Evolutionary conservation across 1,139 yeast genomes (phyloP), one percentile per base, ranked within the genome.

Genomic region (Taphrina betulina): DNA sequence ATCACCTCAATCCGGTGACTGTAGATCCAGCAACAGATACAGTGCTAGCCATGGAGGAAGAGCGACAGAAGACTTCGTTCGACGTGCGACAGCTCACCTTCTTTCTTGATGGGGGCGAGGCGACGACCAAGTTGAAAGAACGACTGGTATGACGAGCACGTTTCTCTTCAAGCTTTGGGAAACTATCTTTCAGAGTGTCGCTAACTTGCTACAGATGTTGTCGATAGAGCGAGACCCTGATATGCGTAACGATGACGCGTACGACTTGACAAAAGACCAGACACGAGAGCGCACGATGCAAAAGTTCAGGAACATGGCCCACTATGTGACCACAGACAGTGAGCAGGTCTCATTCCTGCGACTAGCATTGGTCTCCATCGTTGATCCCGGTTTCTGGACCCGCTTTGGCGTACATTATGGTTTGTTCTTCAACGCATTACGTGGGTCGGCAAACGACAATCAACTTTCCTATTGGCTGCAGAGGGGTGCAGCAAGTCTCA

Each of bases 371-470:
- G 64, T 76, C 14, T 73, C 76, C 7, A 65, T 75, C 57, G 68
- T 75, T 62, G 83, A 85, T 66, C 78, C 85, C 44, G 79, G 82
- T 53, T 75, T 82, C 29, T 75, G 81, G 60, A 86, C 92, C 20
- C 77, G 88, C 60, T 69, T 81, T 43, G 85, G 63, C 51, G 85
- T 85, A 56, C 86, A 85, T 70, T 74, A 81, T 65, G 89, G 88
- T 3, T 75, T 85, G 58, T 85, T 84, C 67, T 74, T 83, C 63
- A 79, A 80, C 63, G 82, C 89, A 62, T 71, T 85, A 60, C 79
- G 78, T 63, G 90, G 92, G 54, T 81, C 83, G 60, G 94, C 92
- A 62, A 82, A 92, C 5, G 72, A 74, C 51, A 76, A 72, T 56
- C 83, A 79, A 67, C 69, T 77, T 53, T 68, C 71, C 29, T 88